A percentile compares a stretch with the other conserved stretches of the same genome.
These are phyloP conservation scores for Parastagonospora nodorum DNA, from an alignment of 2,329 filamentous ascomycete genomes.

Conservation along the genomic window DNA sequence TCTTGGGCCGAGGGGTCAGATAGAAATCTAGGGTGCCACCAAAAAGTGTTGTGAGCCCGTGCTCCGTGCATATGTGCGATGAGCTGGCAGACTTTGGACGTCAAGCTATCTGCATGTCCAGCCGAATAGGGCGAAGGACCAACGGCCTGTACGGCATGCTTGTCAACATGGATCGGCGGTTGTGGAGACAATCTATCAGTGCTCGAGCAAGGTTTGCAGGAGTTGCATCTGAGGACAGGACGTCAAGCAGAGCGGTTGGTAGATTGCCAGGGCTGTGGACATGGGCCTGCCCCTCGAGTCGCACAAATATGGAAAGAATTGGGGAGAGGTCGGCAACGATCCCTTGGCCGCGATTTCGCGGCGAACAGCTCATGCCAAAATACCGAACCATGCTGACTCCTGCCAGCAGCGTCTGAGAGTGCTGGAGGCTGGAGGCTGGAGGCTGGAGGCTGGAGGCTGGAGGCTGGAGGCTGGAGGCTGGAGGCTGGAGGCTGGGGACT, in stretches of 20 bases:
- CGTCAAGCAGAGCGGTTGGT: slow-evolving; percentile 28
- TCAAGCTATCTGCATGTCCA: slow-evolving; percentile 42
- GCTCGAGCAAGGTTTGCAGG: slow-evolving; percentile 27
- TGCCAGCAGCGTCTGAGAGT: background rate
- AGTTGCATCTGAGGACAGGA: slow-evolving; percentile 10
- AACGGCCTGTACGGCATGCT: slow-evolving; percentile 43
- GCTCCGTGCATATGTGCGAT: slow-evolving; percentile 45
- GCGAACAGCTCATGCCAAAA: slow-evolving; percentile 11
- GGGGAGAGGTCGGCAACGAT: slow-evolving; percentile 7
- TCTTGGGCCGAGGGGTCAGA: slow-evolving; percentile 42
- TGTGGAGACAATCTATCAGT: slow-evolving; percentile 33
- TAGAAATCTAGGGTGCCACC: slow-evolving; percentile 44
- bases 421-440: slow-evolving; percentile 2
- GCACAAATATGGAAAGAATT: slow-evolving; percentile 7
- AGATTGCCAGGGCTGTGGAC: slow-evolving; percentile 15
- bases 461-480: slow-evolving; percentile 2
- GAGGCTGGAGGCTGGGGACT: background rate
- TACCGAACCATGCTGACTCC: slow-evolving; percentile 12
- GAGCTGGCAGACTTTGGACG: slow-evolving; percentile 44
- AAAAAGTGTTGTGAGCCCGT: slow-evolving; percentile 38
- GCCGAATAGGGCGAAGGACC: slow-evolving; percentile 40
- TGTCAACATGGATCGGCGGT: slow-evolving; percentile 40
- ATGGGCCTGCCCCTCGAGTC: slow-evolving; percentile 30
- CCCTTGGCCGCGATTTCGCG: slow-evolving; percentile 6
- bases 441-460: slow-evolving; percentile 1